These are phyloP conservation scores for Stereocaulon alpinum DNA, from an alignment of 495 filamentous ascomycete genomes.

Conservation along the genomic window DNA sequence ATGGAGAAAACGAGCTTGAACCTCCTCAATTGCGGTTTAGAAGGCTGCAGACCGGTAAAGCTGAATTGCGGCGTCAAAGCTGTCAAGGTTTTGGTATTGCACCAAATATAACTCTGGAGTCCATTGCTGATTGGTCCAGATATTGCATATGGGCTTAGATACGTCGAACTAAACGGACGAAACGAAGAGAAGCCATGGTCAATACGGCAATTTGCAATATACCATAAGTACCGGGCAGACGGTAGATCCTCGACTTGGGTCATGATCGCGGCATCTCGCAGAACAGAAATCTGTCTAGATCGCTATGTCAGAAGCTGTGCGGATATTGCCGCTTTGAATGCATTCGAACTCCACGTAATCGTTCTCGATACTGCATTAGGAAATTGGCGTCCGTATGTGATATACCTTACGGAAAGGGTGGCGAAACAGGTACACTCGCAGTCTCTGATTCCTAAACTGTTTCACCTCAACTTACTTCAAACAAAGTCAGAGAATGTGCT, in stretches of 20 bases:
- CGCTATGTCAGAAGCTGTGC: constrained; percentile 3
- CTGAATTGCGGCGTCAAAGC: background rate
- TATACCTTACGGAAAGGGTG: constrained; percentile 13
- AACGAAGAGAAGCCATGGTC: constrained; percentile 24
- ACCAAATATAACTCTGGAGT: background rate
- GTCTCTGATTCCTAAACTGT: background rate
- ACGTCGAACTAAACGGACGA: constrained; percentile 23
- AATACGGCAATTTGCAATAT: constrained; percentile 26
- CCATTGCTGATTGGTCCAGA: constrained; percentile 17
- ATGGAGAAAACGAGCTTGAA: constrained; percentile 18
- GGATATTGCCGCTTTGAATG: background rate
- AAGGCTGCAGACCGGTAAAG: background rate
- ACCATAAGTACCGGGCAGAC: constrained; percentile 18
- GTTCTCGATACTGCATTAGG: constrained; percentile 13
- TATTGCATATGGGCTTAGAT: constrained; percentile 23
- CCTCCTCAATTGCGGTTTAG: constrained; percentile 19
- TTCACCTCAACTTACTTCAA: background rate
- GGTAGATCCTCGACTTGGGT: constrained; percentile 20
- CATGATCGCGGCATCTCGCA: constrained; percentile 23
- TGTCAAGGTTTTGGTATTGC: constrained; percentile 15
- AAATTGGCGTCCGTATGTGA: constrained; percentile 21
- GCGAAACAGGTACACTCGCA: constrained; percentile 6
- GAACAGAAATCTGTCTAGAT: constrained; percentile 5
- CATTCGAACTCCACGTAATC: constrained; percentile 19
- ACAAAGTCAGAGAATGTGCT: constrained; percentile 13